Percentiles rank a stretch among this genome's conserved stretches.
Conservation (phyloP, 352 stramenopile species). For the Aphanomyces astaci region DNA sequence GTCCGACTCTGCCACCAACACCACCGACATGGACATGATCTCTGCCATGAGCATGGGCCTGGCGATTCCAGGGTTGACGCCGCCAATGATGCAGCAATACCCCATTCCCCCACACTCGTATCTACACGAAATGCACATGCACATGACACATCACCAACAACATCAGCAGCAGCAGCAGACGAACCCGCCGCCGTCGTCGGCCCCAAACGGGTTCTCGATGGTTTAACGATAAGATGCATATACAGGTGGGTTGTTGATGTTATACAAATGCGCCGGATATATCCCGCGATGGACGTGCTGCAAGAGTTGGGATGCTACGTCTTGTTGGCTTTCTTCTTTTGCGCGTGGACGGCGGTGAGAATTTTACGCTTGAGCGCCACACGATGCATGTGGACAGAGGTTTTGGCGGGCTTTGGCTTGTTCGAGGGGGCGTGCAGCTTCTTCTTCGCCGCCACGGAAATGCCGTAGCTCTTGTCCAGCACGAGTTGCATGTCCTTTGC, state of each 20-base stretch:
- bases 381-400: conserved; percentile 76
- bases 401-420: conserved; percentile 40
- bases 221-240: conserved; percentile 14
- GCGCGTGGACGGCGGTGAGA: background rate
- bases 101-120: background rate
- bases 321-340: conserved; percentile 16
- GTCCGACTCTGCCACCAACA: background rate
- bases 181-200: background rate
- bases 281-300: too few species aligned
- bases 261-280: background rate
- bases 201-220: background rate
- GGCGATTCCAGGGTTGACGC: background rate
- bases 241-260: background rate
- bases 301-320: background rate
- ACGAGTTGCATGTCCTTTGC: conserved; percentile 71
- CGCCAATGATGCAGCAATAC: background rate
- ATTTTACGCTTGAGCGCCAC: conserved; percentile 65
- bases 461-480: conserved; percentile 79
- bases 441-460: conserved; percentile 62
- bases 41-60: conserved; percentile 12
- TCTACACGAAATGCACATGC: conserved; percentile 2
- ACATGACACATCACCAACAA: conserved; percentile 7
- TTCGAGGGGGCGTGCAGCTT: conserved; percentile 10
- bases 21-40: conserved; percentile 14
- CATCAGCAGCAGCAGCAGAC: conserved; percentile 3